Percentiles rank a stretch among this genome's conserved stretches.
These are phyloP conservation scores for Pythium rishiriense DNA, from an alignment of 352 stramenopile species.

Conservation along the genomic window DNA sequence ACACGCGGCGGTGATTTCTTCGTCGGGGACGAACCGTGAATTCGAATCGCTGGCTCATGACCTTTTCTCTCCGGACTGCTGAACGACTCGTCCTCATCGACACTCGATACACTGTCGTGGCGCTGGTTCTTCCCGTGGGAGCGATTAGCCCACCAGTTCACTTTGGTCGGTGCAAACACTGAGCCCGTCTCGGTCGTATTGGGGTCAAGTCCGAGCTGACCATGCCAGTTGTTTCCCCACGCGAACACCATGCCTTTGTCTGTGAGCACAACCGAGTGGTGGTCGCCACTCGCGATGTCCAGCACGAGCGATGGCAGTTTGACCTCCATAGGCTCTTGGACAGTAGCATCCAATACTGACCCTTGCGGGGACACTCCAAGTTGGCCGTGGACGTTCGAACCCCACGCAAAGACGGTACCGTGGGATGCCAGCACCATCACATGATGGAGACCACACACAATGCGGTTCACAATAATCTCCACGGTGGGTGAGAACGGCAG, in stretches of 20 bases:
- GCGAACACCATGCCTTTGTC: slow-evolving; percentile 43
- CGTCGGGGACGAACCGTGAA: not conserved
- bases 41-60: not conserved
- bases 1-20: not conserved
- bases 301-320: slow-evolving; percentile 23
- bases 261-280: slow-evolving; percentile 66
- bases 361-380: slow-evolving; percentile 41
- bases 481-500: slow-evolving; percentile 10
- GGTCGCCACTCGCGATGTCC: slow-evolving; percentile 61
- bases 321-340: slow-evolving; percentile 30
- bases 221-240: slow-evolving; percentile 72
- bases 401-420: slow-evolving; percentile 54
- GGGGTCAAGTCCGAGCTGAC: slow-evolving; percentile 64
- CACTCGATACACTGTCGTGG: not conserved
- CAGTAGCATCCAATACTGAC: slow-evolving; percentile 18
- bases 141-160: slow-evolving; percentile 19
- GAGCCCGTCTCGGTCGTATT: slow-evolving; percentile 18
- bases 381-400: slow-evolving; percentile 66
- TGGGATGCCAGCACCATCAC: slow-evolving; percentile 29
- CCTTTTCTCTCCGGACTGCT: not conserved
- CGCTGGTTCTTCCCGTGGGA: not conserved
- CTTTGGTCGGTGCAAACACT: slow-evolving; percentile 23
- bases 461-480: slow-evolving; percentile 27
- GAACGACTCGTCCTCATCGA: not conserved
- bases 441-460: slow-evolving; percentile 53